These are phyloP conservation scores for Orbilia oligospora DNA, from an alignment of 2,329 filamentous ascomycete species.

Conservation along the genomic window DNA sequence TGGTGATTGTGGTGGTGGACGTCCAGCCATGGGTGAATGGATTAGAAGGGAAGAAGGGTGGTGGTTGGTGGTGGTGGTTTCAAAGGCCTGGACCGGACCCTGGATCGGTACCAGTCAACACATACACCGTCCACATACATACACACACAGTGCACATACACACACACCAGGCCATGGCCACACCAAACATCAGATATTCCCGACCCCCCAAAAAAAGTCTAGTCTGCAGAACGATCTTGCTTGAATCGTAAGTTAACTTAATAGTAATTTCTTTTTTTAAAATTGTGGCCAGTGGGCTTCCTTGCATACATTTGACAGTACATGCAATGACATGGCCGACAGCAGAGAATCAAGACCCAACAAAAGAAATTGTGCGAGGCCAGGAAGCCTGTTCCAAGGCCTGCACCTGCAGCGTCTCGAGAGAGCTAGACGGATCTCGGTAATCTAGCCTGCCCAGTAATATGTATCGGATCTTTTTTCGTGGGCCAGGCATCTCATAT, in stretches of 20 bases:
- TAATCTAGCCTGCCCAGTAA: slow-evolving; percentile 47
- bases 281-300: slow-evolving; percentile 11
- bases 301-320: slow-evolving; percentile 45
- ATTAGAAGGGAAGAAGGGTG: neutral
- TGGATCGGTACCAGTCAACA: slow-evolving; percentile 33
- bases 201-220: neutral
- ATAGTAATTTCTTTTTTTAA: slow-evolving; percentile 25
- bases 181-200: slow-evolving; percentile 1
- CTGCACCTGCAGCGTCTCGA: slow-evolving; percentile 40
- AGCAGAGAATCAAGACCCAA: slow-evolving; percentile 28
- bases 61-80: slow-evolving; percentile 4
- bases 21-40: neutral
- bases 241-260: neutral
- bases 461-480: slow-evolving; percentile 34
- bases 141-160: too few species aligned
- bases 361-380: slow-evolving; percentile 46
- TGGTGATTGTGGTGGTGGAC: neutral
- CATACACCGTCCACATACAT: neutral
- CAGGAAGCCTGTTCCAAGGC: slow-evolving; percentile 21
- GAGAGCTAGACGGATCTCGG: slow-evolving; percentile 49
- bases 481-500: slow-evolving; percentile 34
- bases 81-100: slow-evolving; percentile 13
- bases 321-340: slow-evolving; percentile 7
- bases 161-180: neutral
- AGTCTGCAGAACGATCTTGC: slow-evolving; percentile 18